Conservation (phyloP, 352 stramenopile species). For the Phytophthora pisi region DNA sequence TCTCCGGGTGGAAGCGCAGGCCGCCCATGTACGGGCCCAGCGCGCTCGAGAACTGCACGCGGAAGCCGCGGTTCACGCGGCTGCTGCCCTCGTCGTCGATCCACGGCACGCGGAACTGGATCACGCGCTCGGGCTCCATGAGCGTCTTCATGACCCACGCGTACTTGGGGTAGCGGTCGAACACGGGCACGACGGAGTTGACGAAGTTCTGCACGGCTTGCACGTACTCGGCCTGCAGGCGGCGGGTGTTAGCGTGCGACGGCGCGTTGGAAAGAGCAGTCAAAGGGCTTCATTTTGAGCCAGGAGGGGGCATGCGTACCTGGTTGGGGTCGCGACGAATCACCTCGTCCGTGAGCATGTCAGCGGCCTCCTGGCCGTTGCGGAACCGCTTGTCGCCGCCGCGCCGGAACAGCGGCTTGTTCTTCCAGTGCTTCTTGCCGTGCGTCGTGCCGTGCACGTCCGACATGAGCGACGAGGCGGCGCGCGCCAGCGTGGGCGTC, state of each 20-base stretch:
- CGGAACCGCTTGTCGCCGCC: slow-evolving; percentile 96
- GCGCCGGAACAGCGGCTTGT: slow-evolving; percentile 96
- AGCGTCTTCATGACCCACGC: slow-evolving; percentile 93
- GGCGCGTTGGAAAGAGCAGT: slow-evolving; percentile 23
- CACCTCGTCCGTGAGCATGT: slow-evolving; percentile 92
- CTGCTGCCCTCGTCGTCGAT: slow-evolving; percentile 96
- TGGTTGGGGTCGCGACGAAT: slow-evolving; percentile 82
- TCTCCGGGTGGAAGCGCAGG: slow-evolving; percentile 94
- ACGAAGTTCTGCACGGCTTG: slow-evolving; percentile 81
- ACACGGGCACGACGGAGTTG: slow-evolving; percentile 85
- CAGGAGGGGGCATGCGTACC: slow-evolving; percentile 19
- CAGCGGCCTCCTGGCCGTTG: slow-evolving; percentile 94
- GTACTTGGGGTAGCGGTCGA: slow-evolving; percentile 90
- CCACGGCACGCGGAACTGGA: slow-evolving; percentile 97
- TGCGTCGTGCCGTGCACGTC: slow-evolving; percentile 89
- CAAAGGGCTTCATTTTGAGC: slow-evolving; percentile 13
- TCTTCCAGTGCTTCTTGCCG: slow-evolving; percentile 94
- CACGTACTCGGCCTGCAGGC: slow-evolving; percentile 50
- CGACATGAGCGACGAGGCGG: slow-evolving; percentile 79
- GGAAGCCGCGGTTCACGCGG: slow-evolving; percentile 96
- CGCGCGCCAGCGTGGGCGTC: slow-evolving; percentile 34
- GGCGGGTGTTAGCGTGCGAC: slow-evolving; percentile 2
- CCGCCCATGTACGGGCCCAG: slow-evolving; percentile 95
- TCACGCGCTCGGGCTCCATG: slow-evolving; percentile 96
- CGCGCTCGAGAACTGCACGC: slow-evolving; percentile 96